Evolutionary conservation across 345 rosid genomes (phyloP), one percentile per base, ranked within the genome.

Genomic region (Brassica nigra): DNA sequence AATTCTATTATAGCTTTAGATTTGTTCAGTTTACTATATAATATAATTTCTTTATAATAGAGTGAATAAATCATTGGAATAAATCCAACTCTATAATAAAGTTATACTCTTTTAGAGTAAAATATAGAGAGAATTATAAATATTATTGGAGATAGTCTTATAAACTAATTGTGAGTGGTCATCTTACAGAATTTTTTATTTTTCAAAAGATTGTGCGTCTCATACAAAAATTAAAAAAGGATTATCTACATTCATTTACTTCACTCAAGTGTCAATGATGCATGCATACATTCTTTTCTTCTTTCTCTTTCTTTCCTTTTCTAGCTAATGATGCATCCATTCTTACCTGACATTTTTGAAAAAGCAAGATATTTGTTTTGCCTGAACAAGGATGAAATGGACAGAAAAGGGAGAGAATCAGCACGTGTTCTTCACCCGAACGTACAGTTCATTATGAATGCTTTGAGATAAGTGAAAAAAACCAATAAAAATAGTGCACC

Each of bases 281-380:
- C 68, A 58, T 23, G 31, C n/a, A 23, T 44, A 44, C 52, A 47
- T 47, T 47, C 15, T 47, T 58, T 7, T 6, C 29, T 57, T 18
- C 27, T 2, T 16, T 57, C 31, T 18, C 27, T 2, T 54, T 57
- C 33, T 27, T 10, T 59, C 31, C 30, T 58, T n/a, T 59, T 23
- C 14, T 10, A 59, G 33, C 14, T 4, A 61, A 61, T 61, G 16
- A 12, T 28, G 65, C 63, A 58, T 23, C 30, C 63, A 58, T 61
- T 61, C 34, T 67, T 44, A 44, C 69, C 69, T 42, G 62, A 3
- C 16, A 20, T 69, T 47, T 49, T 62, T 47, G 11, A 0, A 18
- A 28, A 58, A 42, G 49, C 62, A 44, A 61, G 74, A 61, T 68
- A 76, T 42, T 76, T 44, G 75, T 62, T 30, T 69, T 31, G 66